Evolutionary conservation across 495 filamentous ascomycete genomes (phyloP).

Genomic region (Aspergillus cristatus): DNA sequence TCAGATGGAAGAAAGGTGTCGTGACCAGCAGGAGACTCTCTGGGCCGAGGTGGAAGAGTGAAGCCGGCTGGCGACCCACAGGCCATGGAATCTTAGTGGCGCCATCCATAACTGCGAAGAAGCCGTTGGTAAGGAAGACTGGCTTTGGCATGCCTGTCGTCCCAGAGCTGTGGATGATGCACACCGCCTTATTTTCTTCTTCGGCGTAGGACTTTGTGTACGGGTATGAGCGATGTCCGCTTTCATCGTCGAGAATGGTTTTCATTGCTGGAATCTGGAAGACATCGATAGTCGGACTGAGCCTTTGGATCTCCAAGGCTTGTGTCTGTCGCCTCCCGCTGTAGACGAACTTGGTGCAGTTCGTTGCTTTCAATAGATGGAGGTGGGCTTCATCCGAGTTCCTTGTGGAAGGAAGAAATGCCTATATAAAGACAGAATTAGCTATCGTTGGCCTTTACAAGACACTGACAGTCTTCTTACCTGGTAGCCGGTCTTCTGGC

Average conservation of each 20-base stretch:
- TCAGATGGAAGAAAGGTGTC: slow-evolving; percentile 9
- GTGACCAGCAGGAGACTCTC: slow-evolving; percentile 10
- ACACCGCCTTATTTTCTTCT: slow-evolving; percentile 29
- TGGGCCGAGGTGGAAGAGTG: neutral
- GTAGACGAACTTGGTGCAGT: slow-evolving; percentile 24
- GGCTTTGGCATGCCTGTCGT: slow-evolving; percentile 30
- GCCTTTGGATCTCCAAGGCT: no score
- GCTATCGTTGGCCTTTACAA: no score
- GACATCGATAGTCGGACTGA: no score
- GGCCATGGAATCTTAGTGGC: neutral
- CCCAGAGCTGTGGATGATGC: slow-evolving; percentile 47
- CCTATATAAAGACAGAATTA: no score
- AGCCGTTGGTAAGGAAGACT: slow-evolving; percentile 5
- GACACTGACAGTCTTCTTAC: no score
- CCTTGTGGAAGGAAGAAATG: slow-evolving; percentile 25
- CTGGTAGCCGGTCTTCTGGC: slow-evolving; percentile 15
- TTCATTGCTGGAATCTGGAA: no score
- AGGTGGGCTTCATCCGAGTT: slow-evolving; percentile 28
- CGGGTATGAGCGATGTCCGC: no score
- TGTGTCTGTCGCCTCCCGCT: slow-evolving; percentile 7
- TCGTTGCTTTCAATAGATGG: slow-evolving; percentile 19
- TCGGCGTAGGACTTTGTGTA: slow-evolving; percentile 20
- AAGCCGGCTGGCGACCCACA: neutral
- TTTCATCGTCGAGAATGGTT: no score
- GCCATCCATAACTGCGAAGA: neutral